phyloP scores from a whole-genome alignment of 1,284 basidiomycete species.

The Cystobasidiaceae sp. region DNA sequence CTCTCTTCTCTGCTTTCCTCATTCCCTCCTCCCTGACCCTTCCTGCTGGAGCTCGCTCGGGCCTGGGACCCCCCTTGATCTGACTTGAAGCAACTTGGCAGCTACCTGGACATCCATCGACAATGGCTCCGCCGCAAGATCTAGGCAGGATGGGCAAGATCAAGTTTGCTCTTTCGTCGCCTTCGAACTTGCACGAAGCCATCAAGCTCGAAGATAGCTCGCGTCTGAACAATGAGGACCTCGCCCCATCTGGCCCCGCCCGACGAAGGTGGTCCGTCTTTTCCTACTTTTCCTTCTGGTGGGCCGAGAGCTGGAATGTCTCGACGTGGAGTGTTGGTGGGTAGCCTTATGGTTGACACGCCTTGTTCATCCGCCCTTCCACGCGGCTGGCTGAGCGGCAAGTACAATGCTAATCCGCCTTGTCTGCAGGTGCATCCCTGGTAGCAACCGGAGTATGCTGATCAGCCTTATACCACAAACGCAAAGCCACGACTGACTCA shows the following conservation, averaged over 20 bases:
- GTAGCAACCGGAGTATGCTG: not conserved
- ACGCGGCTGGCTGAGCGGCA: not conserved
- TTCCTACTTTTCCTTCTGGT: conserved; percentile 21
- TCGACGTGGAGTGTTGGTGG: conserved; percentile 15
- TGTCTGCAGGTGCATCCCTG: not conserved
- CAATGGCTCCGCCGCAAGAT: conserved; percentile 10
- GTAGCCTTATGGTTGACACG: not conserved
- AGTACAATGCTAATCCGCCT: no score
- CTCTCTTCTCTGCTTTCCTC: no score
- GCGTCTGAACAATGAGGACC: conserved; percentile 13
- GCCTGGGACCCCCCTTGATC: no score
- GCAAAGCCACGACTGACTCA: not conserved
- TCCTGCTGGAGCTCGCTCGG: no score
- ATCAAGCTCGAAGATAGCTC: conserved; percentile 16
- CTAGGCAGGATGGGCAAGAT: conserved; percentile 1
- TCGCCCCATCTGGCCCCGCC: conserved; percentile 8
- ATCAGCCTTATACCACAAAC: not conserved
- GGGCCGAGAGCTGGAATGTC: conserved; percentile 24
- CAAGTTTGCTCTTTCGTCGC: conserved; percentile 15
- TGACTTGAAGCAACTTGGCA: no score
- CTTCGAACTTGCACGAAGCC: conserved; percentile 14
- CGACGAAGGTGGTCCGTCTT: conserved; percentile 11
- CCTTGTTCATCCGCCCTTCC: not conserved
- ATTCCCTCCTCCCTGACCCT: no score
- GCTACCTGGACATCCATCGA: no score